Conservation (phyloP, 352 stramenopile species). For the Pythium myriotylum region DNA sequence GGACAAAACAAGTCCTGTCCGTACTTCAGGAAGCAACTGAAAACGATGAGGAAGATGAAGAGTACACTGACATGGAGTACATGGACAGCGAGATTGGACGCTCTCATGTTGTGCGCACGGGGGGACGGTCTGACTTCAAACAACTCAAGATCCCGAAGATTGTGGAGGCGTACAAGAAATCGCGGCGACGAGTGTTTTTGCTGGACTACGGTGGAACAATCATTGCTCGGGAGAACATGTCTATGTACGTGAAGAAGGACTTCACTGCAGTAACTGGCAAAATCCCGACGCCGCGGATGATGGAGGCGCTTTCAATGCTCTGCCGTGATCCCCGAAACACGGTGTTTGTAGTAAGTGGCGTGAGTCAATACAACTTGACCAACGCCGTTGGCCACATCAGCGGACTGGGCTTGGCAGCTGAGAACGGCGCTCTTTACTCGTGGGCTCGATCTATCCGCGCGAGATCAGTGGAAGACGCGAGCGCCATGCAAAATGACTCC, state of each 20-base stretch:
- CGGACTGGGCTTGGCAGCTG: slow-evolving; percentile 93
- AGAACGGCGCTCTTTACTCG: slow-evolving; percentile 95
- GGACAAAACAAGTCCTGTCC: slow-evolving; percentile 95
- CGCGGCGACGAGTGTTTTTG: slow-evolving; percentile 93
- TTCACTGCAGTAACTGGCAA: slow-evolving; percentile 95
- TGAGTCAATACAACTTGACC: slow-evolving; percentile 91
- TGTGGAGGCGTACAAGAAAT: slow-evolving; percentile 83
- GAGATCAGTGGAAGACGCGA: slow-evolving; percentile 42
- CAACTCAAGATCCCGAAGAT: slow-evolving; percentile 83
- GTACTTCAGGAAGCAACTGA: slow-evolving; percentile 82
- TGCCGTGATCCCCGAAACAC: slow-evolving; percentile 93
- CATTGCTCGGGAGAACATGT: slow-evolving; percentile 88
- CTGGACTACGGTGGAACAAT: slow-evolving; percentile 98
- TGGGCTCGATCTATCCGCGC: slow-evolving; percentile 71
- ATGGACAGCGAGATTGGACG: slow-evolving; percentile 84
- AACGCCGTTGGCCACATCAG: slow-evolving; percentile 91
- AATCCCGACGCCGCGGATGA: slow-evolving; percentile 86
- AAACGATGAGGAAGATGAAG: slow-evolving; percentile 67
- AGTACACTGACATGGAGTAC: slow-evolving; percentile 88
- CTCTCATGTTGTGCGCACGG: slow-evolving; percentile 71
- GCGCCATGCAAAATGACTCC: slow-evolving; percentile 19
- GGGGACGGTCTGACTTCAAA: slow-evolving; percentile 78
- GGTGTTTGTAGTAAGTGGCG: slow-evolving; percentile 97
- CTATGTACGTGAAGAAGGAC: slow-evolving; percentile 97
- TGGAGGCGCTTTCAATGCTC: slow-evolving; percentile 88